A percentile compares a stretch with the other conserved stretches of the same genome.
Evolutionary conservation across 208 protist genomes (phyloP).

Genomic region (Leishmania turanica): DNA sequence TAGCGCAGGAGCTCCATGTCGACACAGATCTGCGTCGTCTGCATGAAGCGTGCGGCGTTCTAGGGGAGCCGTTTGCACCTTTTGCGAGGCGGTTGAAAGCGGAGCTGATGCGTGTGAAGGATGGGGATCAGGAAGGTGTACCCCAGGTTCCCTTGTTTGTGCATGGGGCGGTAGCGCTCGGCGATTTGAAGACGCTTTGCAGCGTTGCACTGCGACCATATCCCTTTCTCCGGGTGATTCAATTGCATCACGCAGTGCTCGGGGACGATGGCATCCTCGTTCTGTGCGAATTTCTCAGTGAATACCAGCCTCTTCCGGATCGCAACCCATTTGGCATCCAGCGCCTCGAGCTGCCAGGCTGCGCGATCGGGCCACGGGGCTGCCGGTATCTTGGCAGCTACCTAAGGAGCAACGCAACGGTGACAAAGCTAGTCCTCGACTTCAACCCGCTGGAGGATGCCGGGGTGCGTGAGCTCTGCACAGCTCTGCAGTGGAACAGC

Average conservation of each 20-base stretch:
- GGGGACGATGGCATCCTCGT: conserved; percentile 84
- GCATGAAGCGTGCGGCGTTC: conserved; percentile 46
- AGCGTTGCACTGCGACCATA: conserved; percentile 62
- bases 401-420: conserved; percentile 67
- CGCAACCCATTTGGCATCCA: conserved; percentile 86
- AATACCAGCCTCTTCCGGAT: conserved; percentile 69
- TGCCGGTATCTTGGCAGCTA: conserved; percentile 69
- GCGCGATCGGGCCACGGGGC: conserved; percentile 64
- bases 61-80: conserved; percentile 58
- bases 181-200: conserved; percentile 57
- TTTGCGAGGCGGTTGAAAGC: conserved; percentile 75
- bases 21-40: conserved; percentile 76
- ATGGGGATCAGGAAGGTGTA: conserved; percentile 73
- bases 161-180: conserved; percentile 44
- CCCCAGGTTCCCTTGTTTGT: conserved; percentile 83
- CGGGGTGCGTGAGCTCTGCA: conserved; percentile 63
- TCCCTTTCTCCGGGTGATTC: conserved; percentile 74
- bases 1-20: conserved; percentile 73
- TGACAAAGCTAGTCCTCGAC: conserved; percentile 72
- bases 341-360: conserved; percentile 78
- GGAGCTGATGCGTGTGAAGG: conserved; percentile 76
- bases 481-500: conserved; percentile 84
- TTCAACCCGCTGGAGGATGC: conserved; percentile 82
- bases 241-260: conserved; percentile 68
- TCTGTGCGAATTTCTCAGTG: conserved; percentile 75